Evolutionary conservation across 73 alveolate species (phyloP).

Genomic region (Blepharisma japonicum): DNA sequence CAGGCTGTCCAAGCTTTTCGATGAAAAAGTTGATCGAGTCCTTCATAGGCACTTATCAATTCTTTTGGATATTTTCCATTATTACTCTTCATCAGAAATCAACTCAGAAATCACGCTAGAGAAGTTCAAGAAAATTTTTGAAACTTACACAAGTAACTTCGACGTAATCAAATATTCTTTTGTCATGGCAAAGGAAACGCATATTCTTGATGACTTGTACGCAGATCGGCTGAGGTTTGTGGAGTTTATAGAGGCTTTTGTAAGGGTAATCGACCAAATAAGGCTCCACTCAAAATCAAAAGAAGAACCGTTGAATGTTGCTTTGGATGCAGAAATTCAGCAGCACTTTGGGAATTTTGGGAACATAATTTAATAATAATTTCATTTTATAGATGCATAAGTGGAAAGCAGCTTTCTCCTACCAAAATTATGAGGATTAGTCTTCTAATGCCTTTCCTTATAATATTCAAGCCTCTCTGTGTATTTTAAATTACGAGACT

Average conservation of each 20-base stretch:
- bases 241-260: slow-evolving; percentile 23
- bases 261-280: not conserved
- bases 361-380: too few relatives aligned
- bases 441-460: too few relatives aligned
- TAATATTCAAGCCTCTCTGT: too few relatives aligned
- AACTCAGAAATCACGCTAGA: not conserved
- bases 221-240: not conserved
- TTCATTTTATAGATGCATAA: too few relatives aligned
- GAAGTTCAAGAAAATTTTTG: not conserved
- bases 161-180: not conserved
- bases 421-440: too few relatives aligned
- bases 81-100: not conserved
- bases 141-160: not conserved
- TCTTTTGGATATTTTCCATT: not conserved
- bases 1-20: not conserved
- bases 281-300: too few relatives aligned
- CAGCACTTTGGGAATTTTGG: too few relatives aligned
- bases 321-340: too few relatives aligned
- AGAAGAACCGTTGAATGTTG: too few relatives aligned
- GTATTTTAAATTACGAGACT: too few relatives aligned
- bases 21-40: not conserved
- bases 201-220: not conserved
- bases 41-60: not conserved
- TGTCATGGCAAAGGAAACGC: slow-evolving; percentile 6
- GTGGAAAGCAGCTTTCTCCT: too few relatives aligned